Conservation (phyloP, 495 filamentous ascomycete species). For the Aspergillus panamensis region DNA sequence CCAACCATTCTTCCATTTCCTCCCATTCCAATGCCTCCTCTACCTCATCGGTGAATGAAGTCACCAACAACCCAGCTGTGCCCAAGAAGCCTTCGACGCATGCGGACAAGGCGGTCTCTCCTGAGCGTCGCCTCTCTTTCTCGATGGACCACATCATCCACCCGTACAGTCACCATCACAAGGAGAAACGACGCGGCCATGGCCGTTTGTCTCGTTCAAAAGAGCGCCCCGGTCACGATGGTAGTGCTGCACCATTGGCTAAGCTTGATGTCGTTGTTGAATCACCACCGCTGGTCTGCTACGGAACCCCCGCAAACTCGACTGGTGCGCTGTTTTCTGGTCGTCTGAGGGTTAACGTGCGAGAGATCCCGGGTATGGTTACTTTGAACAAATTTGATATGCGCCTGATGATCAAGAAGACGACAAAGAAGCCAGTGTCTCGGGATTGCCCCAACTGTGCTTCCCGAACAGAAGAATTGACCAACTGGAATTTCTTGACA, state of each 20-base stretch:
- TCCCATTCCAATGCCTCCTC: slow-evolving; percentile 41
- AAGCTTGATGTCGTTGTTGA: slow-evolving; percentile 76
- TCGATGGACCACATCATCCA: slow-evolving; percentile 47
- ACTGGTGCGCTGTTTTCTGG: slow-evolving; percentile 87
- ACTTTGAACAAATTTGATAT: slow-evolving; percentile 69
- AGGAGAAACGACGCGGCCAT: slow-evolving; percentile 41
- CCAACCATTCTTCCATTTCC: slow-evolving; percentile 39
- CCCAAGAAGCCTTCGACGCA: slow-evolving; percentile 33
- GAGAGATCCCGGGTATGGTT: slow-evolving; percentile 51
- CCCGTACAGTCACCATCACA: slow-evolving; percentile 42
- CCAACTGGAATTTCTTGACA: slow-evolving; percentile 73
- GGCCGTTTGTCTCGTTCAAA: slow-evolving; percentile 40
- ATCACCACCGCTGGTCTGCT: slow-evolving; percentile 84
- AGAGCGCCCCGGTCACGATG: slow-evolving; percentile 32
- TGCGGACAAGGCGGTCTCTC: slow-evolving; percentile 36
- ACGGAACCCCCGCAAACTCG: slow-evolving; percentile 68
- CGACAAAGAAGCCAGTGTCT: slow-evolving; percentile 74
- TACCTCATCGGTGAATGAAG: slow-evolving; percentile 44
- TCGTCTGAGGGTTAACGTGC: slow-evolving; percentile 68
- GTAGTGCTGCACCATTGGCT: slow-evolving; percentile 38
- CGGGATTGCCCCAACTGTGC: slow-evolving; percentile 74
- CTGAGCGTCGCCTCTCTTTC: slow-evolving; percentile 45
- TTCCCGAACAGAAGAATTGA: slow-evolving; percentile 64
- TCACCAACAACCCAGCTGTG: slow-evolving; percentile 20
- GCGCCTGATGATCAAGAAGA: slow-evolving; percentile 60